phyloP scores from a whole-genome alignment of 2,329 filamentous ascomycete species.

The Scedosporium apiospermum region DNA sequence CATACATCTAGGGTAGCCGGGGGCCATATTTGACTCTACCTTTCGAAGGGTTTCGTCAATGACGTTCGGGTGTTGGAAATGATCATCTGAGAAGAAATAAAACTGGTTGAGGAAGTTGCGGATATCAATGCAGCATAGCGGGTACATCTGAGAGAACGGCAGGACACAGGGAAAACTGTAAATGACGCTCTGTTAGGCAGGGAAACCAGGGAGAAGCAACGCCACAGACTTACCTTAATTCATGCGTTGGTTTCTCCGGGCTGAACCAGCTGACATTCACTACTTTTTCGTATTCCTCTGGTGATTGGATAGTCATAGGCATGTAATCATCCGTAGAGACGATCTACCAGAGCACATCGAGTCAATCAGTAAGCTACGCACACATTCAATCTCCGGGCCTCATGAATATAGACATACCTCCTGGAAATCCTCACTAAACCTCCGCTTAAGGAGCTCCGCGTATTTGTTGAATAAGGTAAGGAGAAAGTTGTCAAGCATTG shows the following conservation, averaged over 20 bases:
- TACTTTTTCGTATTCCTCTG: constrained; percentile 91
- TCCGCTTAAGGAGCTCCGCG: constrained; percentile 76
- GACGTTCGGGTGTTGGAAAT: constrained; percentile 81
- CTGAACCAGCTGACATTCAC: constrained; percentile 94
- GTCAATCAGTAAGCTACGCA: background rate
- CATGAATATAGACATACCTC: constrained; percentile 45
- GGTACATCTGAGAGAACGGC: constrained; percentile 98
- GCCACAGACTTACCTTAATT: constrained; percentile 53
- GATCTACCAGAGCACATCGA: constrained; percentile 31
- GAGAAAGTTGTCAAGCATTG: constrained; percentile 72
- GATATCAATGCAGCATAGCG: constrained; percentile 95
- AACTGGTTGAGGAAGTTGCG: constrained; percentile 97
- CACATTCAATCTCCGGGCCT: constrained; percentile 9
- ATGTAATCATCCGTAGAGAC: constrained; percentile 97
- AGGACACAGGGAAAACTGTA: constrained; percentile 86
- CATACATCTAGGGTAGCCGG: background rate
- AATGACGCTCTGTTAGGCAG: constrained; percentile 14
- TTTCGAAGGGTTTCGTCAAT: constrained; percentile 87
- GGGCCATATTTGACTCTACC: constrained; percentile 29
- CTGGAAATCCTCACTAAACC: constrained; percentile 93
- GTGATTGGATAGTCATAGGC: constrained; percentile 92
- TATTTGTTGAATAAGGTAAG: constrained; percentile 92
- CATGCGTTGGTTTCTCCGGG: constrained; percentile 66
- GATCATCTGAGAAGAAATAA: constrained; percentile 93
- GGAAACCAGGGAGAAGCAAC: background rate